Evolutionary conservation across 2,329 filamentous ascomycete genomes (phyloP).

Genomic region (Neonectria magnoliae): DNA sequence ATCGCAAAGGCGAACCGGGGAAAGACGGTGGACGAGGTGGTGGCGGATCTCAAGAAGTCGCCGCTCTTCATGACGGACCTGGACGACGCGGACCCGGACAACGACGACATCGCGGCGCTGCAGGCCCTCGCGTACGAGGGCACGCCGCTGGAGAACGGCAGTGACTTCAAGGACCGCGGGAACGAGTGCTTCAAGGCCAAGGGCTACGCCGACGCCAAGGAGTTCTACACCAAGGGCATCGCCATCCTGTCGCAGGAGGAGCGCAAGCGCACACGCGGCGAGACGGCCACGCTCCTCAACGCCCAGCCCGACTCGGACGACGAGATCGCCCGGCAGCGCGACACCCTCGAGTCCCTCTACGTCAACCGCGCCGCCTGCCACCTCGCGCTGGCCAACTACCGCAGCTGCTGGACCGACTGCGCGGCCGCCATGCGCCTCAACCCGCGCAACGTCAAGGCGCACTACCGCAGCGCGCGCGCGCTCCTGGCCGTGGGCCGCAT

Average conservation of each 20-base stretch:
- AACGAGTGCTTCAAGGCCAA: constrained; percentile 85
- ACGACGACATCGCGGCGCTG: constrained; percentile 85
- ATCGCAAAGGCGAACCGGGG: constrained; percentile 44
- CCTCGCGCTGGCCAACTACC: constrained; percentile 87
- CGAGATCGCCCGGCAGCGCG: constrained; percentile 67
- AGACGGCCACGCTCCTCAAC: constrained; percentile 42
- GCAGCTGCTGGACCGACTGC: constrained; percentile 87
- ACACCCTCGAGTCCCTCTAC: constrained; percentile 79
- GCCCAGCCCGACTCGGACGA: constrained; percentile 57
- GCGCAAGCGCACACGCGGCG: constrained; percentile 58
- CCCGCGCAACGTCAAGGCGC: constrained; percentile 85
- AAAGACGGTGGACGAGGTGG: constrained; percentile 65
- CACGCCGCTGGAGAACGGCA: constrained; percentile 81
- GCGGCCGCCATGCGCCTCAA: constrained; percentile 82
- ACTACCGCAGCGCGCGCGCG: constrained; percentile 84
- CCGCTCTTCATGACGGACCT: constrained; percentile 97
- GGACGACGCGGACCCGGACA: constrained; percentile 81
- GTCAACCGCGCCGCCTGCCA: constrained; percentile 92
- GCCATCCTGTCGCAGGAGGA: constrained; percentile 74
- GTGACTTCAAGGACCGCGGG: constrained; percentile 89
- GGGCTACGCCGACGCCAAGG: constrained; percentile 83
- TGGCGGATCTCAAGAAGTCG: constrained; percentile 66
- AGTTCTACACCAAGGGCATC: constrained; percentile 92
- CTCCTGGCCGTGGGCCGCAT: constrained; percentile 82
- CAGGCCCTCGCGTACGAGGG: constrained; percentile 94